A percentile compares a stretch with the other conserved stretches of the same genome.
phyloP scores from a whole-genome alignment of 805 yeast genomes.

The Saccharomycopsis sp. region DNA sequence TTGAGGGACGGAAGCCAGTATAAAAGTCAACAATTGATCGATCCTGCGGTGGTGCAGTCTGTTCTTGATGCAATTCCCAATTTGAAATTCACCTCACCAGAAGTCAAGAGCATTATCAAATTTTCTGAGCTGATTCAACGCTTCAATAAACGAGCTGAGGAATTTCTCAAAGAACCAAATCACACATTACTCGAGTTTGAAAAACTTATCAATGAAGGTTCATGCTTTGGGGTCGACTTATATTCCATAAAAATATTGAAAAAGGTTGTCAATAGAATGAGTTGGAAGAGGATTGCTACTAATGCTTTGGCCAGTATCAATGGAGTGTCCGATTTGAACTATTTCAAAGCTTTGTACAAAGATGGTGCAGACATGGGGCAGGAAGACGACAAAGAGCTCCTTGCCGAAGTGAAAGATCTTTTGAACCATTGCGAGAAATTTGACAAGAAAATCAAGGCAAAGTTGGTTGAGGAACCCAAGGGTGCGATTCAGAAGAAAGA shows the following conservation, averaged over 20 bases:
- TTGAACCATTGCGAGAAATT: constrained; percentile 1
- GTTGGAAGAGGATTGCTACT: constrained; percentile 34
- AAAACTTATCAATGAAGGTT: constrained; percentile 49
- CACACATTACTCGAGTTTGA: constrained; percentile 37
- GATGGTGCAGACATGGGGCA: constrained; percentile 25
- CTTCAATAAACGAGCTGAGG: constrained; percentile 40
- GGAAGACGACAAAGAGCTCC: constrained; percentile 20
- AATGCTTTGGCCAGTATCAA: too few relatives aligned
- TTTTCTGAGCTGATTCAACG: constrained; percentile 42
- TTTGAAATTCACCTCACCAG: constrained; percentile 45
- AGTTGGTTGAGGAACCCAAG: constrained; percentile 13
- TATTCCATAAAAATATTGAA: constrained; percentile 38
- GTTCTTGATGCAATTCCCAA: constrained; percentile 40
- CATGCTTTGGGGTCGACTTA: constrained; percentile 48
- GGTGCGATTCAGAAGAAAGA: constrained; percentile 21
- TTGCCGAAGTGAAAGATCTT: neutral
- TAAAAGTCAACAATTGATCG: constrained; percentile 3
- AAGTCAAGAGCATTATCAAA: constrained; percentile 49
- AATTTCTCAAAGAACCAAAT: constrained; percentile 28
- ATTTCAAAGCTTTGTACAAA: constrained; percentile 21
- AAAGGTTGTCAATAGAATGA: constrained; percentile 29
- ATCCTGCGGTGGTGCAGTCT: constrained; percentile 4
- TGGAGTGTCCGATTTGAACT: too few relatives aligned
- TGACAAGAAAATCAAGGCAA: constrained; percentile 16
- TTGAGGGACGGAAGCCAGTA: constrained; percentile 23